Percentiles rank a stretch among this genome's conserved stretches.
phyloP scores from a whole-genome alignment of 1,284 basidiomycete species.

The Ustilago cynodontis region DNA sequence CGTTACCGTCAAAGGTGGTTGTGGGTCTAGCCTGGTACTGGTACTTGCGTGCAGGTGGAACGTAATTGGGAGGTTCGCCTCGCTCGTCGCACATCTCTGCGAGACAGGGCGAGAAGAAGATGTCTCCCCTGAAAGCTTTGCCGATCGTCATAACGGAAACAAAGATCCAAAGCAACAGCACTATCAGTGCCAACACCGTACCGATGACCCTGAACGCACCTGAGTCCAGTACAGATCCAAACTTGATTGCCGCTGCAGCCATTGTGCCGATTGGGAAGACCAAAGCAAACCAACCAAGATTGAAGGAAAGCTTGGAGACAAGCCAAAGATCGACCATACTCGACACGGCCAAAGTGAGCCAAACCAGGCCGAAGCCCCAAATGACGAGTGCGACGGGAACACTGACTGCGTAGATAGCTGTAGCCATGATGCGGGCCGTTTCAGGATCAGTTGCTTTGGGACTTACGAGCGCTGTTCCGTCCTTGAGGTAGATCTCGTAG shows the following conservation, averaged over 20 bases:
- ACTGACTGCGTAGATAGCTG: conserved; percentile 49
- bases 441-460: conserved; percentile 19
- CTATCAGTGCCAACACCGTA: conserved; percentile 45
- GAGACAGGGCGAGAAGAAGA: conserved; percentile 59
- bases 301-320: conserved; percentile 56
- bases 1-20: conserved; percentile 8
- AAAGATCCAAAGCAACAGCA: conserved; percentile 52
- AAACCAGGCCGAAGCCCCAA: conserved; percentile 72
- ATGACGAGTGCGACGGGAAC: conserved; percentile 69
- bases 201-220: conserved; percentile 52
- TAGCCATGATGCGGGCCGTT: conserved; percentile 49
- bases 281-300: conserved; percentile 63
- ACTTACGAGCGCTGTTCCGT: conserved; percentile 25
- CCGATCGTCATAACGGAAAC: conserved; percentile 37
- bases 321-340: conserved; percentile 58
- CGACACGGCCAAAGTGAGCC: conserved; percentile 71
- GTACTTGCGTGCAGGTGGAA: conserved; percentile 51
- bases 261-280: conserved; percentile 63
- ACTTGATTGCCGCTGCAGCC: conserved; percentile 46
- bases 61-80: conserved; percentile 44
- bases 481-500: conserved; percentile 23
- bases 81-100: conserved; percentile 46
- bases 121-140: conserved; percentile 26
- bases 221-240: conserved; percentile 54
- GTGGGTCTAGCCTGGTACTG: conserved; percentile 37